Conservation (phyloP, 139 green algal genomes). For the Chlamydomonas urium region DNA sequence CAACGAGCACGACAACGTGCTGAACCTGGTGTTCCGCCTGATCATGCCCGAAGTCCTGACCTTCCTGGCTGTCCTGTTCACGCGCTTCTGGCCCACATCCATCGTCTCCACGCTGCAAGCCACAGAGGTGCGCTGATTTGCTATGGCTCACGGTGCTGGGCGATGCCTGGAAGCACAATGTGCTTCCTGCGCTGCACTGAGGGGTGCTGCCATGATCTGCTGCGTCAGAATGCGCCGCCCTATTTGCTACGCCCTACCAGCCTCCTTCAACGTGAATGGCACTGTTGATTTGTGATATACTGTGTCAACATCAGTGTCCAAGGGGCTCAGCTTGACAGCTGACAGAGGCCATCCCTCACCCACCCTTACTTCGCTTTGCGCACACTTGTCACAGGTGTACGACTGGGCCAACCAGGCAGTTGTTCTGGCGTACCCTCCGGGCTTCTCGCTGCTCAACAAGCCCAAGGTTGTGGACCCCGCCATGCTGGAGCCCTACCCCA, state of each 20-base stretch:
- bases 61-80: constrained; percentile 17
- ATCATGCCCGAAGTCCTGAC: constrained; percentile 13
- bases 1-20: background rate
- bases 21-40: constrained; percentile 12
- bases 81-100: background rate
- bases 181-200: background rate
- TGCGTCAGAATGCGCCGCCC: background rate
- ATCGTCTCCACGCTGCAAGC: constrained; percentile 6
- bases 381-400: background rate
- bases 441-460: background rate
- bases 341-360: background rate
- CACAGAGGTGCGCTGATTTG: constrained; percentile 12
- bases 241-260: background rate
- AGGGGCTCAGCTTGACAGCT: background rate
- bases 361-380: no score
- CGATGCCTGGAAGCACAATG: background rate
- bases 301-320: background rate
- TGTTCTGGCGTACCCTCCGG: background rate
- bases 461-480: background rate
- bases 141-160: background rate
- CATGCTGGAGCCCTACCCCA: constrained; percentile 12
- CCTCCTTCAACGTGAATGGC: background rate
- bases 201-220: background rate
- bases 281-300: no score
- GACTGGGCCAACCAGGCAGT: background rate